Evolutionary conservation across 805 yeast genomes (phyloP).

Genomic region (Isabelozyma pseudorhagii): DNA sequence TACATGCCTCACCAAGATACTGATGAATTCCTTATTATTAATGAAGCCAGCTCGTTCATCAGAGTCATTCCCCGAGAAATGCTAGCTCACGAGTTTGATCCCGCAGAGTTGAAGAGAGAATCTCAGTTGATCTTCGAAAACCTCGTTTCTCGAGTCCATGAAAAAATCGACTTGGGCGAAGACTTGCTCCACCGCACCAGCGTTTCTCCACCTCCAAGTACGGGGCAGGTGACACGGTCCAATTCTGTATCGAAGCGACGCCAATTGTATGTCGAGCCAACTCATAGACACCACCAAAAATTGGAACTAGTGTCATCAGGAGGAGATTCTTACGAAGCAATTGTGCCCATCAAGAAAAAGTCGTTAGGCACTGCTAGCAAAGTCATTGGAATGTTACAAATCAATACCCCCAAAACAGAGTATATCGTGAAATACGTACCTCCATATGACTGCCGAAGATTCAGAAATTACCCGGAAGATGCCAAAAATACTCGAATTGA

Average conservation of each 20-base stretch:
- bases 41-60: slow-evolving; percentile 19
- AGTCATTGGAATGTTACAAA: slow-evolving; percentile 16
- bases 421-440: slow-evolving; percentile 19
- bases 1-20: slow-evolving; percentile 2
- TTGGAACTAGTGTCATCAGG: neutral
- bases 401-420: slow-evolving; percentile 16
- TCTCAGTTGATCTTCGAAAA: slow-evolving; percentile 12
- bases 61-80: slow-evolving; percentile 17
- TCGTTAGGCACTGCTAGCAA: slow-evolving; percentile 16
- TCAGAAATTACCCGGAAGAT: neutral
- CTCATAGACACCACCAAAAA: neutral
- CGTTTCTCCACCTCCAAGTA: neutral
- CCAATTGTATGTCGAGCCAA: slow-evolving; percentile 8
- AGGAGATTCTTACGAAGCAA: slow-evolving; percentile 8
- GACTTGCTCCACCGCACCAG: slow-evolving; percentile 3
- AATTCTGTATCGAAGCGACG: slow-evolving; percentile 13
- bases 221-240: slow-evolving; percentile 1
- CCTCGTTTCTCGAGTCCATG: slow-evolving; percentile 11
- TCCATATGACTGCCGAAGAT: slow-evolving; percentile 14
- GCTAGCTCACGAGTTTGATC: neutral
- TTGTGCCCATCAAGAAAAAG: slow-evolving; percentile 18
- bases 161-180: slow-evolving; percentile 12
- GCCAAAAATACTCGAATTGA: slow-evolving; percentile 10
- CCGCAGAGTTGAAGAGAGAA: slow-evolving; percentile 6
- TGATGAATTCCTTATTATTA: slow-evolving; percentile 22